These are phyloP conservation scores for Leccinum variabile DNA, from an alignment of 1,284 basidiomycete genomes.

Conservation along the genomic window DNA sequence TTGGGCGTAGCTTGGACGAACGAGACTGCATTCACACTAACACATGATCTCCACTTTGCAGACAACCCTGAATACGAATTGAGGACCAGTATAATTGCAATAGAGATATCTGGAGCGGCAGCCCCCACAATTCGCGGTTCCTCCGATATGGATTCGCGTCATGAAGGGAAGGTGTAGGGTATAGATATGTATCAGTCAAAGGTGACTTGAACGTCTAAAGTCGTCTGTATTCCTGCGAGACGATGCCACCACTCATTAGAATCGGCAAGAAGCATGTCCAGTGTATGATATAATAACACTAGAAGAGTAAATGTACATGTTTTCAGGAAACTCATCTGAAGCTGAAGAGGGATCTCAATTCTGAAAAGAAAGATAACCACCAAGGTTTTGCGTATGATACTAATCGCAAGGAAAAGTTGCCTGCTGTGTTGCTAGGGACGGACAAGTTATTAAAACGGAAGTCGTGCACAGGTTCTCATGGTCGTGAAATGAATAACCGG, in stretches of 20 bases:
- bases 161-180: background rate
- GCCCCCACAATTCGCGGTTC: background rate
- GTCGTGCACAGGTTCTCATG: background rate
- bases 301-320: background rate
- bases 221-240: background rate
- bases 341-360: background rate
- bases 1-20: constrained; percentile 4
- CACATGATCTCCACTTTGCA: background rate
- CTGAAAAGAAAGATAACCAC: background rate
- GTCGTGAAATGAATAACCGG: background rate
- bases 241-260: background rate
- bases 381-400: background rate
- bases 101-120: background rate
- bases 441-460: background rate
- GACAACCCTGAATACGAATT: background rate
- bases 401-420: background rate
- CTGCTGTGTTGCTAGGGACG: background rate
- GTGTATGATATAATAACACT: background rate
- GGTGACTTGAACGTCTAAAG: background rate
- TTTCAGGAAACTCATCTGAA: background rate
- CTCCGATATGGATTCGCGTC: background rate
- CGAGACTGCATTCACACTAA: background rate
- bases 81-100: background rate
- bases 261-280: background rate
- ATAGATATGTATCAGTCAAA: background rate